Evolutionary conservation across 164 flowering plant genomes (phyloP).

Genomic region (Vitis rotundifolia): DNA sequence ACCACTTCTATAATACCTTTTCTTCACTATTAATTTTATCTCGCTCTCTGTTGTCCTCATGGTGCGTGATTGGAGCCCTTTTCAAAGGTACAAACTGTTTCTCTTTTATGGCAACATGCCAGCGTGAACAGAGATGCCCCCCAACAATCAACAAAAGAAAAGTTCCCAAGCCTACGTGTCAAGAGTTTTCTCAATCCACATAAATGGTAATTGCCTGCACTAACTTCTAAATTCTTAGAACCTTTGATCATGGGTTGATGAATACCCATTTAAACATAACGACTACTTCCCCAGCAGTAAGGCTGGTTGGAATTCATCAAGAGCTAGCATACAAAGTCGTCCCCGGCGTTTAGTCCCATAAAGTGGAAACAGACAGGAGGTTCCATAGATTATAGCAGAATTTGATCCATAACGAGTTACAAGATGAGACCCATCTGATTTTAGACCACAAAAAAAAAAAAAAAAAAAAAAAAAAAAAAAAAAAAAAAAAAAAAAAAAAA

Average conservation of each 20-base stretch:
- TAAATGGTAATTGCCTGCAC: slow-evolving; percentile 93
- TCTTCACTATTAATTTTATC: no score
- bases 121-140: slow-evolving; percentile 25
- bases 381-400: slow-evolving; percentile 69
- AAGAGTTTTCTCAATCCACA: slow-evolving; percentile 74
- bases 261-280: slow-evolving; percentile 74
- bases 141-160: slow-evolving; percentile 88
- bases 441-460: slow-evolving; percentile 44
- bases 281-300: slow-evolving; percentile 92
- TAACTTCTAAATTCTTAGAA: slow-evolving; percentile 66
- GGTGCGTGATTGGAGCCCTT: no score
- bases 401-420: slow-evolving; percentile 83
- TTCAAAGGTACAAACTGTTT: no score
- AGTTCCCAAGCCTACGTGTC: slow-evolving; percentile 36
- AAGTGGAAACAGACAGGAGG: slow-evolving; percentile 62
- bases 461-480: no score
- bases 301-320: slow-evolving; percentile 64
- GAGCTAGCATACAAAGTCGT: slow-evolving; percentile 94
- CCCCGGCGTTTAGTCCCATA: slow-evolving; percentile 76
- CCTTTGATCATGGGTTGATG: slow-evolving; percentile 69
- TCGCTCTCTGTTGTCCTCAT: no score
- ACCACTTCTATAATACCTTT: no score
- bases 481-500: slow-evolving; percentile 27
- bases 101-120: no score
- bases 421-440: slow-evolving; percentile 79